phyloP scores from a whole-genome alignment of 306 rosid genomes.

The Dalbergia cultrata region DNA sequence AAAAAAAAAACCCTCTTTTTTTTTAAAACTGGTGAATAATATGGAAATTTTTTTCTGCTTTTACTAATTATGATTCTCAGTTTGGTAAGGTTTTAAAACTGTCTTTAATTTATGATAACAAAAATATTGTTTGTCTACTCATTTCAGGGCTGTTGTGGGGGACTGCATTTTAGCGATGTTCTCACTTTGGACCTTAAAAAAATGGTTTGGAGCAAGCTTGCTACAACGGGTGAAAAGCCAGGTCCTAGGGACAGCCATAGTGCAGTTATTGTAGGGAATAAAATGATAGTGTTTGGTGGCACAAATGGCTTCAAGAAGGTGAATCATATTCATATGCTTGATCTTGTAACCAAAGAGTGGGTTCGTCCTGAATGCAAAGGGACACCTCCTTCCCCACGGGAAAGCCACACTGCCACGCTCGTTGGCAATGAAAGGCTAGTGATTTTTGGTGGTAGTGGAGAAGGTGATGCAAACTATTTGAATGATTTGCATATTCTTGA shows the following conservation, averaged over 20 bases:
- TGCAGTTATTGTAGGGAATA: conserved; percentile 65
- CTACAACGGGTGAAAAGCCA: conserved; percentile 71
- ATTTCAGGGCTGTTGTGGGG: conserved; percentile 90
- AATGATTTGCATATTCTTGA: conserved; percentile 80
- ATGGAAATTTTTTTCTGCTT: background rate
- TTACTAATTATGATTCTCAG: background rate
- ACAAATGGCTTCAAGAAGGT: conserved; percentile 83
- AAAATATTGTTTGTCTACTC: background rate
- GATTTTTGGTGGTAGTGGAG: conserved; percentile 91
- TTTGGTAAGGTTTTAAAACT: background rate
- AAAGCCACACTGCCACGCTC: conserved; percentile 80
- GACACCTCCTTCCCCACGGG: conserved; percentile 80
- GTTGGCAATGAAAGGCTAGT: conserved; percentile 66
- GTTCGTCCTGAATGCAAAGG: conserved; percentile 68
- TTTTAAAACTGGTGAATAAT: background rate
- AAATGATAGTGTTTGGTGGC: conserved; percentile 87
- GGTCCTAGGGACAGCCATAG: conserved; percentile 94
- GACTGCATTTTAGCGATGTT: conserved; percentile 84
- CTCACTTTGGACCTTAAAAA: conserved; percentile 69
- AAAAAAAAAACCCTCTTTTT: background rate
- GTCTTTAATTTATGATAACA: background rate
- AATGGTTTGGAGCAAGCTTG: conserved; percentile 75
- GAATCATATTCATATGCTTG: conserved; percentile 71
- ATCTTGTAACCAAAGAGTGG: conserved; percentile 73
- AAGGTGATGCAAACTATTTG: conserved; percentile 73